phyloP scores from a whole-genome alignment of 225 moss, liverwort and hornwort species.

The Straminergon stramineum region DNA sequence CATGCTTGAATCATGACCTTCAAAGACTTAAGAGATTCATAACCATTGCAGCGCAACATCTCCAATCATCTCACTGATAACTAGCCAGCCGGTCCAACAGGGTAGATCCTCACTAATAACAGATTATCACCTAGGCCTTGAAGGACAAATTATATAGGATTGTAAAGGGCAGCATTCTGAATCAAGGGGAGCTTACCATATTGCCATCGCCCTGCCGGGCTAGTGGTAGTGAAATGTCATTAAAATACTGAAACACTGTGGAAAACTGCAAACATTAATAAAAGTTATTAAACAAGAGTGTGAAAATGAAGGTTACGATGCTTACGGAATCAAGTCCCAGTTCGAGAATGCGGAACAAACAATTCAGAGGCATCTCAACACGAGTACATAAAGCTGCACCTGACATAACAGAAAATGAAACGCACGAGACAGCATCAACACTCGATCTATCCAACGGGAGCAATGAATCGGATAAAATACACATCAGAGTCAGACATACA shows the following conservation, averaged over 20 bases:
- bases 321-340: slow-evolving; percentile 11
- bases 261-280: slow-evolving; percentile 62
- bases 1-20: neutral
- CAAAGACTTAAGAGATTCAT: neutral
- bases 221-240: slow-evolving; percentile 72
- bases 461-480: neutral
- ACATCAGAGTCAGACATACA: neutral
- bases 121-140: neutral
- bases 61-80: neutral
- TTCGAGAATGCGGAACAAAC: neutral
- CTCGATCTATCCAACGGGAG: neutral
- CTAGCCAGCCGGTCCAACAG: neutral
- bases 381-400: slow-evolving; percentile 6
- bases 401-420: slow-evolving; percentile 6
- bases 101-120: neutral
- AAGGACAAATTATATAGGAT: neutral
- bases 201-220: slow-evolving; percentile 57
- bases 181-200: slow-evolving; percentile 48
- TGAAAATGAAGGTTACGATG: neutral
- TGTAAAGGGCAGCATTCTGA: neutral
- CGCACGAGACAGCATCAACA: slow-evolving; percentile 3
- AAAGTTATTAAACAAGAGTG: neutral
- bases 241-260: slow-evolving; percentile 82
- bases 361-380: slow-evolving; percentile 10
- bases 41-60: neutral